Evolutionary conservation across 495 filamentous ascomycete species (phyloP).

Genomic region (Penicillium parvum): DNA sequence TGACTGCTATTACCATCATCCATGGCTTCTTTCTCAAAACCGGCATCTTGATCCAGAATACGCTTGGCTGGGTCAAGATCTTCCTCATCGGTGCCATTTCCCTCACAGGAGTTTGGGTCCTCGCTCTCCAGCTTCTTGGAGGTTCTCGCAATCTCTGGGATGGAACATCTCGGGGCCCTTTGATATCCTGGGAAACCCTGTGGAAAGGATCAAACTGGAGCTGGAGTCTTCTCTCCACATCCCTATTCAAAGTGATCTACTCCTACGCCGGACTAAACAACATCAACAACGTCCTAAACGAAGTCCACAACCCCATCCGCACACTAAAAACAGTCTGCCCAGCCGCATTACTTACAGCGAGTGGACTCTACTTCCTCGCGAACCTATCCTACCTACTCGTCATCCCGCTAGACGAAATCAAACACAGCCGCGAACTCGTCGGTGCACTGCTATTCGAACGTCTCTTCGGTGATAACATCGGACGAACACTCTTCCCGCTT

Average conservation of each 20-base stretch:
- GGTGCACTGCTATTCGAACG: conserved; percentile 64
- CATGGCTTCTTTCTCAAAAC: conserved; percentile 36
- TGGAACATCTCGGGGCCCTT: background rate
- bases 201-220: conserved; percentile 46
- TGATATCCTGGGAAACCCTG: conserved; percentile 31
- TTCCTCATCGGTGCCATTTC: conserved; percentile 42
- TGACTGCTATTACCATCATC: conserved; percentile 34
- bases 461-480: conserved; percentile 57
- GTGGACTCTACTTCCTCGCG: conserved; percentile 60
- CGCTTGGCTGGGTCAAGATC: conserved; percentile 46
- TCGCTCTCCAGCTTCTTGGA: conserved; percentile 27
- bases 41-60: conserved; percentile 44
- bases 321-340: conserved; percentile 63
- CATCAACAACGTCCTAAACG: conserved; percentile 72
- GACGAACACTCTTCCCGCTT: conserved; percentile 54
- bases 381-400: conserved; percentile 70
- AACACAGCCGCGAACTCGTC: conserved; percentile 61
- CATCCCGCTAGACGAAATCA: conserved; percentile 64
- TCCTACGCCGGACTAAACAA: conserved; percentile 66
- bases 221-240: conserved; percentile 52
- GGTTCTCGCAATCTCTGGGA: conserved; percentile 10
- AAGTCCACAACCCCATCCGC: conserved; percentile 64
- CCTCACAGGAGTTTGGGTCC: conserved; percentile 40
- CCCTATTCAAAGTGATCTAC: conserved; percentile 70
- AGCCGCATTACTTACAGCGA: conserved; percentile 56